Base-by-base conservation (phyloP, 106 monocot species). In the Phalaenopsis equestris region DNA sequence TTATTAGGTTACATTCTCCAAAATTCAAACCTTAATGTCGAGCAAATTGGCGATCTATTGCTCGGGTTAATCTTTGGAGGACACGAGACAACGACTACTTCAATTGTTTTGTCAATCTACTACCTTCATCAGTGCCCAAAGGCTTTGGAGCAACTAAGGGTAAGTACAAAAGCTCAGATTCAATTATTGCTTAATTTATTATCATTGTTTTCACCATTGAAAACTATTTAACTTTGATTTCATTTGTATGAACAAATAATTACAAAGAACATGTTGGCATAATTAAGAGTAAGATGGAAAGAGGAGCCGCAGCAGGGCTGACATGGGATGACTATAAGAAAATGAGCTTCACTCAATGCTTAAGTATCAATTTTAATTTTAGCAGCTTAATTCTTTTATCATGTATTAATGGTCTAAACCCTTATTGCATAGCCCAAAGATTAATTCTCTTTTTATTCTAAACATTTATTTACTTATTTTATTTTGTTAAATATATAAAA, bases 61-160 rank as follows among this genome's bases (percentile, higher is more conserved):
- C 85, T 97, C 7, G 94, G 98, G 80, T 43, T 99, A 82, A 90
- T 99, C 18, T 94, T 99, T 24, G 98, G 94, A 0, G 98, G 98
- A 24, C 94, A 99, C 17, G 98, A 99, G 84, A 99, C 98, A 17
- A 91, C 98, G 3, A 89, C 98, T 1, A 81, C 87, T 61, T 87
- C 98, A n/a, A 82, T 99, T 57, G 80, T 92, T 30, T 75, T 99
- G 9, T 79, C 88, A 43, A 84, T 96, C 72, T 96, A 82, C 76
- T 96, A 93, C 82, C 88, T 96, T 41, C 79, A 86, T 80, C 78
- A 79, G 16, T 89, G 86, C 49, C 95, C 93, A 0, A 79, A 83
- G 80, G 95, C 93, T 7, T 55, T 91, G 7, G 57, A 82, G 75
- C 77, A 93, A 81, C 57, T 93, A 24, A 36, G 85, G 86, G 95